Evolutionary conservation across 1,284 basidiomycete species (phyloP), one percentile per base, ranked within the genome.

Genomic region (Ustilago cynodontis): DNA sequence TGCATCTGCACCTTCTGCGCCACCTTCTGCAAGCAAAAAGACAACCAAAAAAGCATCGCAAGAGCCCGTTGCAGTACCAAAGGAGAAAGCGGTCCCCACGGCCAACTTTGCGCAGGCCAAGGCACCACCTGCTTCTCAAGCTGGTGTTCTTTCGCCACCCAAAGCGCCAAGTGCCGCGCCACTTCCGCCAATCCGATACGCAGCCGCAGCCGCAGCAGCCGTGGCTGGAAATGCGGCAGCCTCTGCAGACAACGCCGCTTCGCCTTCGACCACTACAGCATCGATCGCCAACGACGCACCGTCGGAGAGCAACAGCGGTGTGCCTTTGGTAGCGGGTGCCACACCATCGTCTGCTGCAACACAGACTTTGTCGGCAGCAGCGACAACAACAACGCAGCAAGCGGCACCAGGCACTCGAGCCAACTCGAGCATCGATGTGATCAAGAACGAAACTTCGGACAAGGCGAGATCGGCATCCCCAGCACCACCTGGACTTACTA

Each of bases 151-250:
- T 11, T 71, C 80, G n/a, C 75, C 79, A 26, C 68, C 83, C 18
- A 81, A 80, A 35, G 73, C 80, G 47, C 67, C 80, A 2, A 73
- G 74, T 29, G 71, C 81, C 45, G 78, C 84, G n/a, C 71, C 80
- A 50, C 75, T 85, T 13, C 92, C 94, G 28, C 89, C 90, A 1
- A 94, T 96, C 83, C 90, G 93, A 56, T 98, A 98, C 83, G 93
- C 95, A 35, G 91, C 94, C 9, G 94, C 94, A 0, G 95, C 94
- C 2, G 94, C 94, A 0, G 94, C 94, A 0, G 93, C 93, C 0
- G 78, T 83, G 0, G 73, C 78, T 26, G 53, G 52, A 1, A 68
- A 61, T n/a, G 68, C 73, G 1, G 68, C 65, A 55, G 76, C 77
- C 14, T 61, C 65, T 2, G 63, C 66, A 20, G 55, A 66, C 16